phyloP scores from a whole-genome alignment of 768 basidiomycete genomes.

The Holtermannia corniformis region DNA sequence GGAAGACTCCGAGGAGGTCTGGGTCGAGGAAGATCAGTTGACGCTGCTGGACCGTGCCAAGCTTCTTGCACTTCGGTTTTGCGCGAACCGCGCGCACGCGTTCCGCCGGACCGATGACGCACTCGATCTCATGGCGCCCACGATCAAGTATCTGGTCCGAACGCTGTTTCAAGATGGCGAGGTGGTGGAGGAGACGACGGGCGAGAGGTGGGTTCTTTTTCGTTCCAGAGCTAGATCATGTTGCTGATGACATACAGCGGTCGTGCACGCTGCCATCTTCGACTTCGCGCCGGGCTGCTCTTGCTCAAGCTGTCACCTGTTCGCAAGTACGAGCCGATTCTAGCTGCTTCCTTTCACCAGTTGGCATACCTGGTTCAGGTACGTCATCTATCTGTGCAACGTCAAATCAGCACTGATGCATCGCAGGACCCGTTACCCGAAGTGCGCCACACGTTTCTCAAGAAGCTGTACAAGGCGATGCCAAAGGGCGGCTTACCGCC shows the following conservation, averaged over 20 bases:
- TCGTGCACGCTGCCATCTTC: conserved; percentile 59
- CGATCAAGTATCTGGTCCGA: conserved; percentile 63
- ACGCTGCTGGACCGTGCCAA: conserved; percentile 57
- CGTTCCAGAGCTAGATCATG: background rate
- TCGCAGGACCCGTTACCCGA: conserved; percentile 75
- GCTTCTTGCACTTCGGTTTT: conserved; percentile 66
- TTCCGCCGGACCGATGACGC: conserved; percentile 49
- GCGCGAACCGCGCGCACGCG: conserved; percentile 67
- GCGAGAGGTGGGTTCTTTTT: conserved; percentile 47
- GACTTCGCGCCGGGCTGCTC: conserved; percentile 71
- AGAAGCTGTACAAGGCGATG: conserved; percentile 61
- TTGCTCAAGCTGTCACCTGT: conserved; percentile 59
- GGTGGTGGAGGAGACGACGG: conserved; percentile 48
- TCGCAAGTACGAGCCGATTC: conserved; percentile 50
- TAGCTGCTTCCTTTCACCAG: conserved; percentile 55
- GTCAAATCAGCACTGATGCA: background rate
- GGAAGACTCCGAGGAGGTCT: conserved; percentile 48
- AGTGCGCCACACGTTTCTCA: conserved; percentile 68
- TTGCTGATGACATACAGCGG: conserved; percentile 39
- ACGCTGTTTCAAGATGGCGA: conserved; percentile 64
- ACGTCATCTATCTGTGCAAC: conserved; percentile 12
- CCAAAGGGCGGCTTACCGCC: conserved; percentile 56
- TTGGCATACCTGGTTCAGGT: conserved; percentile 73
- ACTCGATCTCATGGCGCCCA: conserved; percentile 60
- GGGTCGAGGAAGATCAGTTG: conserved; percentile 62